Base-by-base conservation (phyloP, 202 grass and related monocot species). In the Saccharum hybrid region DNA sequence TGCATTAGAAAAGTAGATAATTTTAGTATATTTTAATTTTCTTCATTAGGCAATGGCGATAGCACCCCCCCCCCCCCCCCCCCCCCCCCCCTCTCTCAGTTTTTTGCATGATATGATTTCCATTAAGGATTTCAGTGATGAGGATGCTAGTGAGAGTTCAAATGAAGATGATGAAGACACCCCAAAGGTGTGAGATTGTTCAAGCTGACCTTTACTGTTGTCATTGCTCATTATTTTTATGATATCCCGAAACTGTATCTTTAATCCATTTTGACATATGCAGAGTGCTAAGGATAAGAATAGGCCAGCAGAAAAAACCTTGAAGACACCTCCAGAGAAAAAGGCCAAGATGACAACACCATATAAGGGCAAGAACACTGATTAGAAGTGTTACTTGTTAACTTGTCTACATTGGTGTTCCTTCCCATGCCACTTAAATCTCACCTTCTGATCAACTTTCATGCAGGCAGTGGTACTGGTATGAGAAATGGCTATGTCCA, bases 261-360 rank as follows among this genome's bases (percentile, higher is more conserved):
- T 19, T 81, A 71, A 71, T 23, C 40, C 12, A 46, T 46, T 41
- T 41, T 14, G 22, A 71, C 41, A 14, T 28, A 13, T 76, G 65
- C 56, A 85, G 90, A 34, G 22, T 71, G 77, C 74, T 49, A 68
- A 64, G 56, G 81, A 68, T 13, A 86, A 90, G n/a, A 92, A 88
- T 23, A 88, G 84, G 48, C 65, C 67, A 42, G 51, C 79, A 72
- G 88, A 90, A 72, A 88, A 85, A 76, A 64, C 70, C 10, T 77
- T 80, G 13, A 97, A 91, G 48, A 88, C 88, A 34, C 89, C 94
- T 76, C 81, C 85, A 37, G 79, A 64, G 60, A 97, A 97, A 88
- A 97, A 88, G 74, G 86, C 92, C 40, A 91, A 84, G 86, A 22
- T 94, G 30, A 68, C 74, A 49, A 82, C 90, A 37, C 88, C 94